Conservation (phyloP, 176 grass and related monocot genomes). For the Eleusine indica region DNA sequence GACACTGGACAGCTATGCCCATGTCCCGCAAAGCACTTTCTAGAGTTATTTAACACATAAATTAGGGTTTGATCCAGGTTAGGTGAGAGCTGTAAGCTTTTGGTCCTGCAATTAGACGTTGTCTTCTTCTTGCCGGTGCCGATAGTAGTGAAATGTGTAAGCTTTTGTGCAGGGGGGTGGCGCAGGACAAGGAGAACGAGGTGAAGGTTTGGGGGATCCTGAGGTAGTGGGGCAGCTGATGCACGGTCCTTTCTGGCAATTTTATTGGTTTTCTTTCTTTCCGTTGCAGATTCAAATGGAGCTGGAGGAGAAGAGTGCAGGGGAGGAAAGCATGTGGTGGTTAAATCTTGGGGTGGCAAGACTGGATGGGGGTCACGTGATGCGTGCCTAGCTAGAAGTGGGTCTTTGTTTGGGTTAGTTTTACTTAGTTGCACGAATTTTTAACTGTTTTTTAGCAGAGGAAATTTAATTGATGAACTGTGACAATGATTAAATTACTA, state of each 20-base stretch:
- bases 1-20: slow-evolving; percentile 25
- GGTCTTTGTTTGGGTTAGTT: too few species aligned
- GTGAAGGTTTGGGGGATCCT: slow-evolving; percentile 15
- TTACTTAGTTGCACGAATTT: too few species aligned
- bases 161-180: slow-evolving; percentile 20
- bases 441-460: too few species aligned
- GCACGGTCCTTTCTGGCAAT: slow-evolving; percentile 30
- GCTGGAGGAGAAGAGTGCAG: neutral
- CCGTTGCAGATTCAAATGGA: neutral
- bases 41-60: slow-evolving; percentile 17
- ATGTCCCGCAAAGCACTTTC: slow-evolving; percentile 38
- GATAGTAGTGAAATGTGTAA: slow-evolving; percentile 32
- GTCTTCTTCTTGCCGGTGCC: slow-evolving; percentile 33
- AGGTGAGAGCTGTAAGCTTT: slow-evolving; percentile 37
- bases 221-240: slow-evolving; percentile 50
- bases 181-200: slow-evolving; percentile 36
- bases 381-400: neutral
- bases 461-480: too few species aligned
- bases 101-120: slow-evolving; percentile 21
- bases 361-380: slow-evolving; percentile 23
- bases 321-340: slow-evolving; percentile 31
- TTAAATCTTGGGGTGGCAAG: slow-evolving; percentile 28
- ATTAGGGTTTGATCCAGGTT: slow-evolving; percentile 37
- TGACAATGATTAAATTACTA: too few species aligned
- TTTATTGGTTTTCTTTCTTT: neutral